A percentile compares a stretch with the other conserved stretches of the same genome.
Evolutionary conservation across 2,329 filamentous ascomycete species (phyloP).

Genomic region (Aaosphaeria pasadenensis): DNA sequence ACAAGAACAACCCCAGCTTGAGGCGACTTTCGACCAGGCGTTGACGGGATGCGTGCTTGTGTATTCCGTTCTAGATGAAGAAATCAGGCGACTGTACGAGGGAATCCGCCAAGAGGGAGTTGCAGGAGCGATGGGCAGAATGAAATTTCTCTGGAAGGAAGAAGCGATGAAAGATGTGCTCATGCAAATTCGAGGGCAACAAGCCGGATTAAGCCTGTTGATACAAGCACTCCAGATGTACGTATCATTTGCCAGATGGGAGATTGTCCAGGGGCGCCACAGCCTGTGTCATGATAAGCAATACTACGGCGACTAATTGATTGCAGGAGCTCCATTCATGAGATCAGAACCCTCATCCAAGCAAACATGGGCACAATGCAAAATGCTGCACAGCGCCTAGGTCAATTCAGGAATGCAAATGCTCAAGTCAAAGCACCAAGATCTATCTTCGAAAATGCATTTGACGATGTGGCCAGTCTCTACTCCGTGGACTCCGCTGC

Average conservation of each 20-base stretch:
- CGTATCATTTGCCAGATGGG: not conserved
- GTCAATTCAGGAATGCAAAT: constrained; percentile 8
- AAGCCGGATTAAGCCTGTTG: constrained; percentile 2
- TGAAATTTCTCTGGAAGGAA: constrained; percentile 6
- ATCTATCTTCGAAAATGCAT: constrained; percentile 7
- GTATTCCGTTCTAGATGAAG: constrained; percentile 16
- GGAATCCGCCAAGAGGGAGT: not conserved
- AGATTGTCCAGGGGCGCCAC: not conserved
- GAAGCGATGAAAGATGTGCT: constrained; percentile 5
- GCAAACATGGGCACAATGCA: constrained; percentile 9
- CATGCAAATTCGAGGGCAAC: constrained; percentile 4
- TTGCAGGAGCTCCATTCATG: constrained; percentile 9
- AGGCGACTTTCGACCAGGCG: constrained; percentile 14
- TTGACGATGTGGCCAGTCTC: constrained; percentile 3
- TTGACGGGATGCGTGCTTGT: constrained; percentile 17
- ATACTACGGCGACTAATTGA: not conserved
- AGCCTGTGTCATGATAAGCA: too few species aligned
- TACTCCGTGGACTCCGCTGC: constrained; percentile 1
- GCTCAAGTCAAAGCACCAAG: constrained; percentile 7
- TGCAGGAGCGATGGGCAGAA: not conserved
- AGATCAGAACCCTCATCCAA: constrained; percentile 10
- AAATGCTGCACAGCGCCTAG: constrained; percentile 4
- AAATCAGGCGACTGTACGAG: constrained; percentile 4
- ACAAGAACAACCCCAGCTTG: constrained; percentile 8
- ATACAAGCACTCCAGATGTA: constrained; percentile 3